These are phyloP conservation scores for Pestalotiopsis fici DNA, from an alignment of 2,329 filamentous ascomycete genomes.

Conservation along the genomic window DNA sequence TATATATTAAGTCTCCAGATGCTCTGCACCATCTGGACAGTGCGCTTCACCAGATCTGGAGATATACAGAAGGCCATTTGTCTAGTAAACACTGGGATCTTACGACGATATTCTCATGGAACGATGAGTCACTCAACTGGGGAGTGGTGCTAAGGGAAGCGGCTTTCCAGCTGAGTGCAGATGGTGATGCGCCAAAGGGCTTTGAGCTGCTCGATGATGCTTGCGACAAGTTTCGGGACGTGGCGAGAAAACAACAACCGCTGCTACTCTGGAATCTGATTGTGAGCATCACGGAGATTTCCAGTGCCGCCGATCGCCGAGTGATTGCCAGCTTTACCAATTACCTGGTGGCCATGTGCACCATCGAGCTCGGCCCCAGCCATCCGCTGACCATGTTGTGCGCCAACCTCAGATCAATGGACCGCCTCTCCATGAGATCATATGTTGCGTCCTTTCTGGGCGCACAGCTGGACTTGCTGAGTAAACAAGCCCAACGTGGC, in stretches of 20 bases:
- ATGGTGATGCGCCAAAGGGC: not conserved
- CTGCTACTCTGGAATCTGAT: not conserved
- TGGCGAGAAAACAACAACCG: not conserved
- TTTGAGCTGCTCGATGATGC: not conserved
- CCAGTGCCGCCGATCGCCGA: not conserved
- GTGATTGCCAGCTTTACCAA: not conserved
- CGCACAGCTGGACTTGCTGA: not conserved
- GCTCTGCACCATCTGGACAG: not conserved
- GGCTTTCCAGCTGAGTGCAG: not conserved
- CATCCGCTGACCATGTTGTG: not conserved
- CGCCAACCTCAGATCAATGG: not conserved
- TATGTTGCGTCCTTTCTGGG: not conserved
- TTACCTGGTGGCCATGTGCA: not conserved
- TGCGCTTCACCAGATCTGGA: not conserved
- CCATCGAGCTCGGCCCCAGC: not conserved
- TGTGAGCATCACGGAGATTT: not conserved
- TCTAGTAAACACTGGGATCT: not conserved
- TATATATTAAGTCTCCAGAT: not conserved
- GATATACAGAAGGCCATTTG: not conserved
- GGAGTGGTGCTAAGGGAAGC: not conserved
- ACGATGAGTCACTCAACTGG: not conserved
- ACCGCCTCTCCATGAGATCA: not conserved
- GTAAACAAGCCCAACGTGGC: not conserved
- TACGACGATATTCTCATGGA: not conserved
- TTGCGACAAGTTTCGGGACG: not conserved